These are phyloP conservation scores for Suhomyces yuchorum DNA, from an alignment of 1,139 yeast species.

Conservation along the genomic window DNA sequence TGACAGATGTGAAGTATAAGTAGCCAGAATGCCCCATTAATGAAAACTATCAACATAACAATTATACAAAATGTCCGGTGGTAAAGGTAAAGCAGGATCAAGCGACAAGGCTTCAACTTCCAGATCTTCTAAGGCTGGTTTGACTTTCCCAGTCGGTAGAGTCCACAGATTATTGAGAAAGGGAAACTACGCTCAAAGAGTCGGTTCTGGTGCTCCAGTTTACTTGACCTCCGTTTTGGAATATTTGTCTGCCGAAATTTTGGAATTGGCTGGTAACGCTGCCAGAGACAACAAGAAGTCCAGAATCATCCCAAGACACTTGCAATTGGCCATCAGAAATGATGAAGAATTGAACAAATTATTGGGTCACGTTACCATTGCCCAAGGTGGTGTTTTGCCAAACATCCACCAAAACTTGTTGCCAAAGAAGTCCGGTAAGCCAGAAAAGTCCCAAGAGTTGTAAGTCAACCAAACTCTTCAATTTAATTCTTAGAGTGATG, in stretches of 20 bases:
- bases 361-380: conserved; percentile 44
- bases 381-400: conserved; percentile 30
- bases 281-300: conserved; percentile 98
- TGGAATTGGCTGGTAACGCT: conserved; percentile 98
- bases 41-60: neutral
- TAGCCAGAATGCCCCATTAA: neutral
- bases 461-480: conserved; percentile 9
- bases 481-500: conserved; percentile 10
- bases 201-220: conserved; percentile 98
- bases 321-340: conserved; percentile 97
- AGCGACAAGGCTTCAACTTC: conserved; percentile 93
- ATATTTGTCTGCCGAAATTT: conserved; percentile 94
- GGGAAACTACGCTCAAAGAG: conserved; percentile 99
- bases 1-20: neutral
- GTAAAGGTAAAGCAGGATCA: conserved; percentile 97
- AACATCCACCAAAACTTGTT: conserved; percentile 27
- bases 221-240: conserved; percentile 95
- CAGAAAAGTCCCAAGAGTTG: conserved; percentile 24
- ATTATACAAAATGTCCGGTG: conserved; percentile 76
- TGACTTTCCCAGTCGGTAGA: conserved; percentile 99
- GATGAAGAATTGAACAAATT: conserved; percentile 95
- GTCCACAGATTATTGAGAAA: conserved; percentile 95
- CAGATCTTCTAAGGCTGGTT: conserved; percentile 97
- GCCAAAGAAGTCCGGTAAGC: conserved; percentile 25
- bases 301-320: conserved; percentile 98